Base-by-base conservation (phyloP, 1,139 yeast genomes). In the Candida smagusa region DNA sequence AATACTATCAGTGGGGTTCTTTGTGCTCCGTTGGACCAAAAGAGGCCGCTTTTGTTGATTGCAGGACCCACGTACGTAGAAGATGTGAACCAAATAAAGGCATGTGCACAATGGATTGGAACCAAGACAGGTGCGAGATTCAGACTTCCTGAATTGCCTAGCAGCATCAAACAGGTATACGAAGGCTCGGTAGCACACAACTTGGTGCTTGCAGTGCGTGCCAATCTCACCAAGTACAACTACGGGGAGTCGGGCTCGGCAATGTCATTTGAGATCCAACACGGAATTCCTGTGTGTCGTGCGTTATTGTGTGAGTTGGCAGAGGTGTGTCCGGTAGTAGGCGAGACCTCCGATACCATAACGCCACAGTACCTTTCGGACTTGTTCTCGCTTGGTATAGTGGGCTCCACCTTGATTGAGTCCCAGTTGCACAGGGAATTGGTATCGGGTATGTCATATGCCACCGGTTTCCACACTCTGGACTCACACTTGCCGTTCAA, bases 311-410 rank as follows among this genome's bases (percentile, higher is more conserved):
- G 61, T 37, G 67, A 59, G 35, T 51, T 63, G 36, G 68, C 68
- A 6, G 58, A 52, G 40, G 54, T 49, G 35, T 61, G 63, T 45
- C 72, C 74, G 1, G 44, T 73, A 6, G 68, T 65, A 2, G 73
- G 74, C 2, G 64, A 62, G 37, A 49, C 65, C n/a, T 56, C 67
- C 6, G 75, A 71, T 44, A 68, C 74, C 1, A 56, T 72, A 28
- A 61, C 73, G 8, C 76, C 76, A 2, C 77, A 72, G 38, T 73
- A 68, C 51, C 59, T 67, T 33, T 59, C 71, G 1, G 79, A 74
- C 45, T 54, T 72, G 37, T 70, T 58, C 47, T 53, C 69, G 40
- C 45, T 69, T 23, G 72, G 72, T 0, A 41, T 68, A 28, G 62
- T 71, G 2, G 60, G 65, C 34, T 53, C 70, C 3, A 49, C 63